Evolutionary conservation across 768 basidiomycete species (phyloP), one percentile per base, ranked within the genome.

Genomic region (Leccinellum rugosiceps): DNA sequence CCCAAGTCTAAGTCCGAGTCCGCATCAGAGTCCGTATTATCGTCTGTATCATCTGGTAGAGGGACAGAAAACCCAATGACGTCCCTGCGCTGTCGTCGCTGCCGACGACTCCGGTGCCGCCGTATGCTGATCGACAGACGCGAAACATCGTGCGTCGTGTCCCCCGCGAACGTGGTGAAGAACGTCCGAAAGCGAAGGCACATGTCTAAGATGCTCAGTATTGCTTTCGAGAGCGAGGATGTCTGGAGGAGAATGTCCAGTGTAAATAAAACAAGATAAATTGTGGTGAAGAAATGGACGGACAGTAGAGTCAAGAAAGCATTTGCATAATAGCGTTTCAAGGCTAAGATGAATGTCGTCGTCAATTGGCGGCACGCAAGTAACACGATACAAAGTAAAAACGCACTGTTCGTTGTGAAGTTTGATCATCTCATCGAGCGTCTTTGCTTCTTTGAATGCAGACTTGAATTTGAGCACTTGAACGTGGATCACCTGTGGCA

Each of bases 351-450:
- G 53, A 45, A 8, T 56, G 50, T 43, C 25, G 35, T 48, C 3
- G 13, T 60, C 25, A 45, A 38, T 55, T 25, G 34, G 35, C 17
- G 30, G 10, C 1, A 45, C 49, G 30, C n/a, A 17, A 17, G 23
- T 10, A 25, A 17, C 13, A 51, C 7, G 19, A 17, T 15, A 8
- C 0, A 3, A 9, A 25, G 2, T 4, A 30, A 52, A n/a, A 25
- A 74, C 89, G 62, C 61, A 92, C 90, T 91, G 85, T 26, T 83
- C 78, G 31, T 84, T 77, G 63, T 93, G 91, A 13, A 86, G 58
- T 31, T 72, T 71, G 48, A 92, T 86, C 77, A 91, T 87, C 55
- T 90, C 86, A 63, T 92, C 92, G 14, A 94, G 76, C 3, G 89
- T 90, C 53, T 74, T 77, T 1, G 82, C 83, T 21, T 74, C 65